Base-by-base conservation (phyloP, 1,139 yeast genomes). In the Yamadazyma songkhlaensis region DNA sequence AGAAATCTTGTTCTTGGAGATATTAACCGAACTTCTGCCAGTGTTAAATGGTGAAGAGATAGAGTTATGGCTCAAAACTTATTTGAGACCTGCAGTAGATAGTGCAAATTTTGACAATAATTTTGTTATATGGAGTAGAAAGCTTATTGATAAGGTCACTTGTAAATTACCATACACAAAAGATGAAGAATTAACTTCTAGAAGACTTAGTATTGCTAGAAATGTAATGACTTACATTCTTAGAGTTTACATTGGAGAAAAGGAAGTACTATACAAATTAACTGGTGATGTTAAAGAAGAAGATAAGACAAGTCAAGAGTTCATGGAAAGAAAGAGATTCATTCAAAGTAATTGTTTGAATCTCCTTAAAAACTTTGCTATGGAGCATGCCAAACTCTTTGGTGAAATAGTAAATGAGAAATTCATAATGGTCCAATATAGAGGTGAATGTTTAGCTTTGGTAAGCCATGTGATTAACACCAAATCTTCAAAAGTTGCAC, bases 31-130 rank as follows among this genome's bases (percentile, higher is more conserved):
- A 48, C 67, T 54, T 43, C 65, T 40, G 67, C 73, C 50, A 41
- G 71, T 53, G 39, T 73, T 72, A 9, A 63, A 63, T 38, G 50
- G 54, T 14, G 64, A 67, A 2, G 74, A 74, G 32, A 57, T 77
- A 9, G 50, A 54, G 27, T 54, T 66, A 20, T 83, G 88, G 87
- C 62, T 78, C 36, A 61, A 62, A 31, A 64, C 74, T n/a, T 74
- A 77, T 47, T 54, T 73, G 8, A 61, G 62, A 15, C 77, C 81
- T 0, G 82, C 85, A 0, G 61, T 81, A 2, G 83, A 81, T 51
- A 77, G 84, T 32, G 83, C 83, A 0, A 84, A 85, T 2, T 67
- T 49, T 39, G 72, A 69, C 42, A 42, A 56, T 9, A 44, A 44
- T 21, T 66, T 67, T 32, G 81, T 78, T 0, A 58, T 57, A 7